Percentiles rank a stretch among this genome's conserved stretches.
Conservation (phyloP, 305 asterid species). For the Lippia alba region DNA sequence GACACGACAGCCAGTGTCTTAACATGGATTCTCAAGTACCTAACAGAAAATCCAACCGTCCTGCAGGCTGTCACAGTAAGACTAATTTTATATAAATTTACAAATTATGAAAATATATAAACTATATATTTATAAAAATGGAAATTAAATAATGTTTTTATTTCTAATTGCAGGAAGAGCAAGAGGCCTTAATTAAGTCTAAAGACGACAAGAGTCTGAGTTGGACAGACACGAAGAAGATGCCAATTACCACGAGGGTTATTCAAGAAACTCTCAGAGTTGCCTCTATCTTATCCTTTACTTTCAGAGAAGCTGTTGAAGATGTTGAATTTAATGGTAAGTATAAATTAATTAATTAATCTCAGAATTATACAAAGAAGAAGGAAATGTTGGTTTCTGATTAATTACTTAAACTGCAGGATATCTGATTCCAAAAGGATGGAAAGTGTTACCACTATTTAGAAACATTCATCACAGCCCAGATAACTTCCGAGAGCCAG, state of each 20-base stretch:
- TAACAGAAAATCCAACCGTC: conserved; percentile 81
- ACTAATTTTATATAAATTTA: neutral
- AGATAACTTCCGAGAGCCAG: conserved; percentile 85
- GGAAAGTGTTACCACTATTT: conserved; percentile 91
- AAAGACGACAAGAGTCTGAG: conserved; percentile 56
- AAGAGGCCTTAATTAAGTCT: conserved; percentile 66
- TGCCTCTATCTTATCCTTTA: conserved; percentile 87
- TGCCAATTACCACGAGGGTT: conserved; percentile 82
- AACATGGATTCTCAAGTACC: conserved; percentile 89
- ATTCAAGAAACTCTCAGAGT: conserved; percentile 94
- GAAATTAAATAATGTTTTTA: neutral
- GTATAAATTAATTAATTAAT: conserved; percentile 4
- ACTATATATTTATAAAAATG: no score
- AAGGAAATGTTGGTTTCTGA: neutral
- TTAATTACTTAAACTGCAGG: conserved; percentile 48
- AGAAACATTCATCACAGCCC: conserved; percentile 94
- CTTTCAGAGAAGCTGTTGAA: conserved; percentile 97
- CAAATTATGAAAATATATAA: neutral
- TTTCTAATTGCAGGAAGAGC: conserved; percentile 64
- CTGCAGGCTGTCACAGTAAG: conserved; percentile 89
- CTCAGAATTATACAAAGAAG: no score
- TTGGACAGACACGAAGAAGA: conserved; percentile 80
- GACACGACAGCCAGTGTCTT: conserved; percentile 92
- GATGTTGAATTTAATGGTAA: conserved; percentile 90
- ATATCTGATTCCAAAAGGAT: conserved; percentile 85